phyloP scores from a whole-genome alignment of 148 eudicot species.

The Talinum fruticosum region DNA sequence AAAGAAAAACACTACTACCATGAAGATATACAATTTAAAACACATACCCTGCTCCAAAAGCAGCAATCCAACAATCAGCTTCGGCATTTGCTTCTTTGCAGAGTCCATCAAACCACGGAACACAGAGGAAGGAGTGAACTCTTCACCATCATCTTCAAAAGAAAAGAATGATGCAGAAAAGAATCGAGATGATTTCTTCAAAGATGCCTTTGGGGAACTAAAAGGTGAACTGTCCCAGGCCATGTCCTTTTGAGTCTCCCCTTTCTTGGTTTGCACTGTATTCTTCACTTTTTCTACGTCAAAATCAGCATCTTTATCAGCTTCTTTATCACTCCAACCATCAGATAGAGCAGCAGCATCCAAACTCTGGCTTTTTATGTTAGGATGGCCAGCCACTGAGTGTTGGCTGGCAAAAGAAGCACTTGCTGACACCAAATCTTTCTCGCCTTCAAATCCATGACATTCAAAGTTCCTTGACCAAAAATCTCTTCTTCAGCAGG shows the following conservation, averaged over 20 bases:
- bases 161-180: conserved; percentile 97
- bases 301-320: conserved; percentile 40
- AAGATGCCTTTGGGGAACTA: conserved; percentile 61
- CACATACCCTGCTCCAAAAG: conserved; percentile 93
- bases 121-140: conserved; percentile 69
- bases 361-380: conserved; percentile 17
- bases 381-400: conserved; percentile 31
- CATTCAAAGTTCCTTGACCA: conserved; percentile 33
- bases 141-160: conserved; percentile 56
- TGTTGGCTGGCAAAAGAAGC: conserved; percentile 33
- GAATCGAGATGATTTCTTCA: conserved; percentile 94
- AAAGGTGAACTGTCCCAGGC: conserved; percentile 55
- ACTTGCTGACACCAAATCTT: conserved; percentile 36
- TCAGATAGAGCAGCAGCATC: conserved; percentile 37
- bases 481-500: conserved; percentile 38
- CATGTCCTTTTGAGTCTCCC: conserved; percentile 64
- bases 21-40: background rate
- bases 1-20: background rate
- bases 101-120: conserved; percentile 61
- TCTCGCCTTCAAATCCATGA: conserved; percentile 32
- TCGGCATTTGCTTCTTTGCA: conserved; percentile 78
- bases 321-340: conserved; percentile 49
- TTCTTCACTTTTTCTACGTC: conserved; percentile 59
- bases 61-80: conserved; percentile 65
- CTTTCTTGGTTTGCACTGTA: conserved; percentile 50